Conservation (phyloP, 176 grass and related monocot species). For the Ensete ventricosum region DNA sequence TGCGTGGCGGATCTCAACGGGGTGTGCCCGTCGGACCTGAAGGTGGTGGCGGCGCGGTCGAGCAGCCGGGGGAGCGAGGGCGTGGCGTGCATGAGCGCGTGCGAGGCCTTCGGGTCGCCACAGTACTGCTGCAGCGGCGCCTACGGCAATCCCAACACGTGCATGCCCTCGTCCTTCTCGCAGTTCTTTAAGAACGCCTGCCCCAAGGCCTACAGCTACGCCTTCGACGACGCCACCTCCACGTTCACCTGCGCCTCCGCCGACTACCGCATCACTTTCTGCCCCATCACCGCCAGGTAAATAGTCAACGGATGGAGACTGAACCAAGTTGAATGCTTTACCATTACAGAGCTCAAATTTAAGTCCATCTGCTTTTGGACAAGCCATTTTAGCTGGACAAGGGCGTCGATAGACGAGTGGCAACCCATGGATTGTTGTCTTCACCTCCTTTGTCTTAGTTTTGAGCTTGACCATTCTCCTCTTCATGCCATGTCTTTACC, state of each 20-base stretch:
- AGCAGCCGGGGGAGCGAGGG: background rate
- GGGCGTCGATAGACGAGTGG: too few species aligned
- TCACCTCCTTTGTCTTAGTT: too few species aligned
- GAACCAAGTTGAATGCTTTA: background rate
- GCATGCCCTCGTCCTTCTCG: background rate
- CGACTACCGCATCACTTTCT: background rate
- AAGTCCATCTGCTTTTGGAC: background rate
- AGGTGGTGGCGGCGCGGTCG: background rate
- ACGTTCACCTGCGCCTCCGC: constrained; percentile 1
- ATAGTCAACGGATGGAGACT: background rate
- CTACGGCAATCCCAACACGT: constrained; percentile 26
- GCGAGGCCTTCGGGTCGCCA: constrained; percentile 77
- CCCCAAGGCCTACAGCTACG: constrained; percentile 1
- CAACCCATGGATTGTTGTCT: too few species aligned
- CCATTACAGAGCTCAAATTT: background rate
- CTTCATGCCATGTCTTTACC: too few species aligned
- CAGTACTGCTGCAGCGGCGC: constrained; percentile 85
- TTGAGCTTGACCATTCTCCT: too few species aligned
- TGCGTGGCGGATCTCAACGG: background rate
- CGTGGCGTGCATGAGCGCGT: constrained; percentile 82
- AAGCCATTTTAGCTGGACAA: background rate
- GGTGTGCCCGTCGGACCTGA: background rate
- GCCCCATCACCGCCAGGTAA: background rate
- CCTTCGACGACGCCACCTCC: constrained; percentile 7
- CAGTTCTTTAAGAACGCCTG: background rate